Conservation (phyloP, 176 grass and related monocot species). For the Calamus simplicifolius region DNA sequence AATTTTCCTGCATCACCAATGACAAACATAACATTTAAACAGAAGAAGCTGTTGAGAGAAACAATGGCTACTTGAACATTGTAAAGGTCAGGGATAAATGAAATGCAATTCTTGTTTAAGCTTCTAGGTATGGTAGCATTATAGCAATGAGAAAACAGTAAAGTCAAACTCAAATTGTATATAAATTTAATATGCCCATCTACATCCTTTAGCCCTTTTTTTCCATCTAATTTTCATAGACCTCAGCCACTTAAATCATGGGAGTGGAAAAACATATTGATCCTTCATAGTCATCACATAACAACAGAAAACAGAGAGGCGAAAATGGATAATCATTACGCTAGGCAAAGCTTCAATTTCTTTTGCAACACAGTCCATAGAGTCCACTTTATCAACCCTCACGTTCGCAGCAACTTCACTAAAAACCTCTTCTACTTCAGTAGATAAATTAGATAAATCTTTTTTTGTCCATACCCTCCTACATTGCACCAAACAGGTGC, state of each 20-base stretch:
- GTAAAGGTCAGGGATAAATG: background rate
- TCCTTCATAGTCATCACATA: no score
- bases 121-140: no score
- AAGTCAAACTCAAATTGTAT: no score
- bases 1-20: background rate
- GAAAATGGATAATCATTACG: background rate
- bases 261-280: no score
- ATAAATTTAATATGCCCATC: no score
- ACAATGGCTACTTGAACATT: background rate
- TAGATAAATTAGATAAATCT: background rate
- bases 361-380: background rate
- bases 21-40: background rate
- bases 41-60: background rate
- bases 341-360: background rate
- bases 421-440: conserved; percentile 1
- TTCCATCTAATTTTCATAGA: no score
- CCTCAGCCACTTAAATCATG: no score
- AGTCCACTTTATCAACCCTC: background rate
- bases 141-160: no score
- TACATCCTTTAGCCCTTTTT: no score
- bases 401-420: background rate
- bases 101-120: no score
- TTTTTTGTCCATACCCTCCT: background rate
- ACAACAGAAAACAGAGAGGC: no score
- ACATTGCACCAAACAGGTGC: background rate